phyloP scores from a whole-genome alignment of 768 basidiomycete genomes.

The Coprinopsis sp. region DNA sequence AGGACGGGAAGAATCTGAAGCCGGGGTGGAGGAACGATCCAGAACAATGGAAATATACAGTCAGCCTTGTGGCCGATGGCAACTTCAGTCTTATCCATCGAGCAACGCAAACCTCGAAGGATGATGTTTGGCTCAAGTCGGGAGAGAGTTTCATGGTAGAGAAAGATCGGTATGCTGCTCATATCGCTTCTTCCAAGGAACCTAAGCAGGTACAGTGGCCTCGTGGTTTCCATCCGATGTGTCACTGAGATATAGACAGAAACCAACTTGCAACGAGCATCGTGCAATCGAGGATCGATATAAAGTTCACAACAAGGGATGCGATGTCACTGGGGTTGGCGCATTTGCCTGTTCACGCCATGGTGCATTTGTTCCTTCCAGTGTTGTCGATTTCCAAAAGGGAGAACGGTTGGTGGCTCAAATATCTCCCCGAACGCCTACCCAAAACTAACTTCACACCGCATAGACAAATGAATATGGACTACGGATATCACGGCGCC shows the following conservation, averaged over 20 bases:
- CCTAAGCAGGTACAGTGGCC: background rate
- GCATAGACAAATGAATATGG: constrained; percentile 20
- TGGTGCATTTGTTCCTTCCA: constrained; percentile 16
- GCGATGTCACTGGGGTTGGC: constrained; percentile 14
- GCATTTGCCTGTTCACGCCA: constrained; percentile 16
- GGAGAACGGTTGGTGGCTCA: constrained; percentile 13
- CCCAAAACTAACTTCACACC: too few relatives aligned
- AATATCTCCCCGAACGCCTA: background rate
- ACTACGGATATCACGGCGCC: constrained; percentile 17
- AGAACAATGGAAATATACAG: background rate
- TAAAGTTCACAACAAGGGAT: constrained; percentile 2
- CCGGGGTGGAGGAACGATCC: constrained; percentile 11
- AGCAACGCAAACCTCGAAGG: background rate
- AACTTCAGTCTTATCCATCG: constrained; percentile 14
- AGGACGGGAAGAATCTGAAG: constrained; percentile 12
- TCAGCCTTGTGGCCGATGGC: constrained; percentile 6
- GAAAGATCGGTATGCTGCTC: background rate
- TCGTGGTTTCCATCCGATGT: background rate
- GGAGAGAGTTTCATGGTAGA: constrained; percentile 15
- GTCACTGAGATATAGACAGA: background rate
- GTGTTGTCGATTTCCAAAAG: constrained; percentile 20
- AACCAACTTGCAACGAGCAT: constrained; percentile 6
- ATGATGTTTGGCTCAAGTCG: constrained; percentile 10
- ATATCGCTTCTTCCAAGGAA: constrained; percentile 3
- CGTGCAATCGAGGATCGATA: background rate